Evolutionary conservation across 1,284 basidiomycete species (phyloP).

Genomic region (Tremellales sp.): DNA sequence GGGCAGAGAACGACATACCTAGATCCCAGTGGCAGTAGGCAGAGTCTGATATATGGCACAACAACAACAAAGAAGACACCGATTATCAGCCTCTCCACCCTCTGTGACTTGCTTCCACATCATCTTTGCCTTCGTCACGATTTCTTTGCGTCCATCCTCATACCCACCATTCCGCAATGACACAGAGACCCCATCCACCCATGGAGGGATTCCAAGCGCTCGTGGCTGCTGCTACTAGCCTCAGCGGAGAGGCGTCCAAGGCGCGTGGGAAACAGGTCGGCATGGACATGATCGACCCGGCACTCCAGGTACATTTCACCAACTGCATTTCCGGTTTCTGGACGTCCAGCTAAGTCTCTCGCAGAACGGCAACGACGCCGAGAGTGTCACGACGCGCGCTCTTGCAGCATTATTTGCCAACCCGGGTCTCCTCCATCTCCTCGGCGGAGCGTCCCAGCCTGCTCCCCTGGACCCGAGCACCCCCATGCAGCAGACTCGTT

Average conservation of each 20-base stretch:
- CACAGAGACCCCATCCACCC: conserved; percentile 1
- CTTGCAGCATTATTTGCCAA: conserved; percentile 7
- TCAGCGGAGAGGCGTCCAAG: conserved; percentile 10
- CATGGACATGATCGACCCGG: conserved; percentile 18
- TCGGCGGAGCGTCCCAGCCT: conserved; percentile 3
- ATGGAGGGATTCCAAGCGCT: conserved; percentile 21
- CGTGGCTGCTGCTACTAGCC: conserved; percentile 18
- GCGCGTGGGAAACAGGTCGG: conserved; percentile 1
- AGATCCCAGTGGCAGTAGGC: background rate
- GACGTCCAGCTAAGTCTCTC: background rate
- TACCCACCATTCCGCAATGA: background rate
- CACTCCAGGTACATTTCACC: conserved; percentile 11
- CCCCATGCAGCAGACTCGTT: conserved; percentile 19
- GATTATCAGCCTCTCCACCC: background rate
- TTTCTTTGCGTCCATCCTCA: background rate
- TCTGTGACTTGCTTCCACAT: background rate
- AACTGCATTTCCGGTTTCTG: background rate
- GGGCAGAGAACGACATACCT: background rate
- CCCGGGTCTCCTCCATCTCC: conserved; percentile 12
- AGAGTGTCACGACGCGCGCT: background rate
- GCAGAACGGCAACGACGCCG: background rate
- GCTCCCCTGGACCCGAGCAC: conserved; percentile 6
- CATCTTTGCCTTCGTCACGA: background rate
- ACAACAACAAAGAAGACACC: no score
- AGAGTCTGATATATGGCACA: background rate